Evolutionary conservation across 345 rosid genomes (phyloP), one percentile per base, ranked within the genome.

Genomic region (Limnanthes douglasii): DNA sequence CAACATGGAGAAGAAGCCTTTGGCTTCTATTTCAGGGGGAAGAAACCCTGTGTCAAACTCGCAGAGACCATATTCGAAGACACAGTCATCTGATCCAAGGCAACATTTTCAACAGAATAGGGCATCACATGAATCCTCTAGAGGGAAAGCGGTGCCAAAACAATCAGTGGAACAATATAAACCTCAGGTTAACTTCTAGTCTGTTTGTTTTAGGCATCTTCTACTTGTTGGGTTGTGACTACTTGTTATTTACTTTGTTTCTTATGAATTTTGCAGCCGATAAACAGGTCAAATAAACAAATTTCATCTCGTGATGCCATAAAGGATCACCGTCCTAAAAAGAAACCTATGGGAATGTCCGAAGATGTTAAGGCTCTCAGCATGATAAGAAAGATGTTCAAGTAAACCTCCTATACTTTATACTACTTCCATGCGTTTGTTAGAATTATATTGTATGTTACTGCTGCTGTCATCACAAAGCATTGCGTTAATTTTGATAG

Each of bases 361-460:
- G 76, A 73, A 42, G 65, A 41, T 59, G 69, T 37, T 5, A 25
- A 6, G 21, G 79, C 92, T 12, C 34, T 85, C 11, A 22, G 15
- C 36, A 56, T 65, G 54, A 54, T 86, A 39, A 72, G 94, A 53
- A 15, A 51, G 33, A 68, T 86, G 72, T 66, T 77, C 13, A 54
- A 53, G 95, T 67, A 61, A 52, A 18, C 18, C 21, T 18, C 16
- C 2, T 20, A 36, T 8, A 30, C 5, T 10, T 59, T 5, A 22
- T 13, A 15, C 24, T 44, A 25, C 32, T 19, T n/a, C 12, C 12
- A 21, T 24, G 10, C 31, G 15, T 8, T 17, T 56, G 35, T 36
- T 37, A 5, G 3, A n/a, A 14, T 44, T 2, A 28, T 10, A n/a
- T n/a, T n/a, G n/a, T n/a, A n/a, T 28, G 29, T 3, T 28, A 2